Evolutionary conservation across 345 rosid species (phyloP), one percentile per base, ranked within the genome.

Genomic region (Salix dunnii): DNA sequence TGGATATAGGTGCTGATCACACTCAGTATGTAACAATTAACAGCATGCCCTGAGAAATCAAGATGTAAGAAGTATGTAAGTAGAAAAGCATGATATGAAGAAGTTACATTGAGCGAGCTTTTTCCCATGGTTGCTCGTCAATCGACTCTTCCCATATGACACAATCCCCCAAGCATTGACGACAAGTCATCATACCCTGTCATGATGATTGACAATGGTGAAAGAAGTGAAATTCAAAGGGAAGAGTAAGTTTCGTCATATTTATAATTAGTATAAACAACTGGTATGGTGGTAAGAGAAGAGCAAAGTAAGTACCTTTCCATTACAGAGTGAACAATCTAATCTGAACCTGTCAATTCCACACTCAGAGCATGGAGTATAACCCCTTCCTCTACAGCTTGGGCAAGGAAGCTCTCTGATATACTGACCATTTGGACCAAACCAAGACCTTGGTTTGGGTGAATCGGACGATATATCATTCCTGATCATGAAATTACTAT

Each of bases 91-190:
- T 40, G 76, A 40, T 55, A 53, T 46, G 3, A 40, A 66, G 51
- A 83, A 21, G 49, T 78, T 87, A 94, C 98, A 85, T 87, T 38
- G 96, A 94, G 72, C 88, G 92, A 67, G 97, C 98, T 79, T 88
- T 91, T 87, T 94, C 98, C 98, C 98, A 92, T 53, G 97, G 97
- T 77, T 76, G 88, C 82, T 94, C 98, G 58, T 94, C 98, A 40
- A 92, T 90, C 46, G 94, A 90, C 88, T 94, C 98, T 82, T 91
- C 94, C 98, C 98, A 94, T 77, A 91, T 86, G 43, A 94, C 98
- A 78, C 98, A 86, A 70, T 94, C 98, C 21, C 98, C 98, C 70
- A 79, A 88, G 85, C 97, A 94, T 69, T 81, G 89, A 20, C 23
- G 72, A 83, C 98, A 94, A 68, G 93, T 91, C 89, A 89, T 87